Evolutionary conservation across 1,139 yeast species (phyloP).

Genomic region (Zygosaccharomyces sapae): DNA sequence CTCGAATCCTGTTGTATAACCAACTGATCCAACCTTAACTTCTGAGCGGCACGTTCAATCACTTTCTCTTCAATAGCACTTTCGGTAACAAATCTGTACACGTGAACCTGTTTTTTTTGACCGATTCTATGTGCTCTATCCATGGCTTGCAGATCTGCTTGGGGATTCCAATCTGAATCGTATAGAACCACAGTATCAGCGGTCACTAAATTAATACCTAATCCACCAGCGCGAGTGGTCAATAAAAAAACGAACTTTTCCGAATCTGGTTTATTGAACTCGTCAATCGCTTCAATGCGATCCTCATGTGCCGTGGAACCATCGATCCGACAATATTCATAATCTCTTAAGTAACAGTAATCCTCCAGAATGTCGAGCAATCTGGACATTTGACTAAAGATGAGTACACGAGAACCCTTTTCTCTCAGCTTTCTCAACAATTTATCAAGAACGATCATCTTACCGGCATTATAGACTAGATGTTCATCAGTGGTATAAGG

Average conservation of each 20-base stretch:
- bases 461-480: conserved; percentile 65
- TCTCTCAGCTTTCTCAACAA: conserved; percentile 55
- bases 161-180: conserved; percentile 87
- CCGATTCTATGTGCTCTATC: conserved; percentile 87
- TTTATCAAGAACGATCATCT: conserved; percentile 68
- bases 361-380: conserved; percentile 76
- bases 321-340: conserved; percentile 70
- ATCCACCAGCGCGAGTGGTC: conserved; percentile 85
- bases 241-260: conserved; percentile 65
- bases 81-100: conserved; percentile 70
- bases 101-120: conserved; percentile 76
- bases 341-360: conserved; percentile 65
- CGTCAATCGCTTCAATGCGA: conserved; percentile 71
- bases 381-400: conserved; percentile 80
- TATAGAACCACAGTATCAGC: conserved; percentile 71
- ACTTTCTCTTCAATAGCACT: conserved; percentile 80
- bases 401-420: conserved; percentile 72
- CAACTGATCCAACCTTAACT: conserved; percentile 69
- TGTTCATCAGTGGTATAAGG: conserved; percentile 83
- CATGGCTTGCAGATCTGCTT: conserved; percentile 85
- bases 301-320: conserved; percentile 79
- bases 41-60: conserved; percentile 74
- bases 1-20: conserved; percentile 70
- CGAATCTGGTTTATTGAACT: conserved; percentile 65
- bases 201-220: conserved; percentile 72